Base-by-base conservation (phyloP, 2,329 filamentous ascomycete genomes). In the Fusarium austroafricanum region DNA sequence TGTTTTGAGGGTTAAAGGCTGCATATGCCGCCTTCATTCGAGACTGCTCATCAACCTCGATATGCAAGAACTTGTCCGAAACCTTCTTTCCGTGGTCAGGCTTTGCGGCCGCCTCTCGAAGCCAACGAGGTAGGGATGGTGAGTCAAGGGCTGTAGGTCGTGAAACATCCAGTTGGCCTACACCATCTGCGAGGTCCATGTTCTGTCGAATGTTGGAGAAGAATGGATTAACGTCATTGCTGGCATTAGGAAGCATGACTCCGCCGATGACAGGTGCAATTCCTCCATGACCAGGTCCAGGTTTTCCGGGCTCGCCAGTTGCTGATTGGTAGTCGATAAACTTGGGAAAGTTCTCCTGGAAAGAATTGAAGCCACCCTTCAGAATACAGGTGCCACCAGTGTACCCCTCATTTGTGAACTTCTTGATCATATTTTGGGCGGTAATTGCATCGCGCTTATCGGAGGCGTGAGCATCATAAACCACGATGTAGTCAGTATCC, bases 191-290 rank as follows among this genome's bases (percentile, higher is more conserved):
- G 18, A 99, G 83, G 75, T 98, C 96, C 88, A 96, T 95, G 68
- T 98, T 97, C 77, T 98, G 96, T 42, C 96, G 89, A 72, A 99
- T 98, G 68, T 97, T 98, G 64, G 90, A 89, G 78, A 98, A 98
- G 81, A 99, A 98, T 0, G 95, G 94, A 72, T 96, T 97, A 0
- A 89, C 85, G 1, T 88, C 87, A 61, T 89, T 89, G 68, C 88
- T 85, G 1, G 87, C 85, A 38, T 83, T 82, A 2, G 96, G 96
- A 77, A 98, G 89, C 61, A 89, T 87, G 66, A 97, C 97, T 9
- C 95, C 95, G 59, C 95, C 96, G 59, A 94, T 92, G n/a, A 97
- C 91, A 2, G 92, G 92, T 1, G 79, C 79, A 38, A 93, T 77
- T 12, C 78, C 81, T 7, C 77, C 79, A 17, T 74, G 75, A 44